phyloP scores from a whole-genome alignment of 768 basidiomycete species.

The Xanthoconium stramineum region DNA sequence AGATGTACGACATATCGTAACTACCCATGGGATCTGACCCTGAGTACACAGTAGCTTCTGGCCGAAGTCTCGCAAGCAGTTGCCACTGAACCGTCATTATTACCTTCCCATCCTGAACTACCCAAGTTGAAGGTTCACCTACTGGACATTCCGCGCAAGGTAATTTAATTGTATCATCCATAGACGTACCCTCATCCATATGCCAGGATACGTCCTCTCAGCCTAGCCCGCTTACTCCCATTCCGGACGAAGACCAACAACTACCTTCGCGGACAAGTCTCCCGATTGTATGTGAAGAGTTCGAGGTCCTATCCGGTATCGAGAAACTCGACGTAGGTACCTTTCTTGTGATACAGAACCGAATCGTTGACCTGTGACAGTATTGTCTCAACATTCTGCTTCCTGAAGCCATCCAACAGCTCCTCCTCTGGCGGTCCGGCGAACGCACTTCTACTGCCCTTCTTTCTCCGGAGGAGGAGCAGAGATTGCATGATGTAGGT shows the following conservation, averaged over 20 bases:
- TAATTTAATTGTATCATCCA: not conserved
- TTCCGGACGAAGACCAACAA: constrained; percentile 11
- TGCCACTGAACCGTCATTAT: constrained; percentile 27
- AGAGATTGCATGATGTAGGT: constrained; percentile 48
- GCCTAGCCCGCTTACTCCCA: constrained; percentile 22
- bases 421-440: constrained; percentile 70
- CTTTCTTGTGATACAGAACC: not conserved
- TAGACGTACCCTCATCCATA: not conserved
- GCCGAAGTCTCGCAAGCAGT: constrained; percentile 29
- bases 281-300: constrained; percentile 40
- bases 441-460: constrained; percentile 49
- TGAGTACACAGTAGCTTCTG: constrained; percentile 23
- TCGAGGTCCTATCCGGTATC: constrained; percentile 41
- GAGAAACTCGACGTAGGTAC: constrained; percentile 52
- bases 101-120: constrained; percentile 25
- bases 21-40: constrained; percentile 13
- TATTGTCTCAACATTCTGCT: constrained; percentile 72
- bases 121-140: constrained; percentile 16
- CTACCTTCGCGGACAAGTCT: not conserved
- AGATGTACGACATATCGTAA: constrained; percentile 23
- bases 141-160: constrained; percentile 5
- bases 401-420: constrained; percentile 67
- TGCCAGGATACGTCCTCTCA: constrained; percentile 16
- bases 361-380: constrained; percentile 32
- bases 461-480: constrained; percentile 53